phyloP scores from a whole-genome alignment of 2,329 filamentous ascomycete species.

The Fusarium luffae region DNA sequence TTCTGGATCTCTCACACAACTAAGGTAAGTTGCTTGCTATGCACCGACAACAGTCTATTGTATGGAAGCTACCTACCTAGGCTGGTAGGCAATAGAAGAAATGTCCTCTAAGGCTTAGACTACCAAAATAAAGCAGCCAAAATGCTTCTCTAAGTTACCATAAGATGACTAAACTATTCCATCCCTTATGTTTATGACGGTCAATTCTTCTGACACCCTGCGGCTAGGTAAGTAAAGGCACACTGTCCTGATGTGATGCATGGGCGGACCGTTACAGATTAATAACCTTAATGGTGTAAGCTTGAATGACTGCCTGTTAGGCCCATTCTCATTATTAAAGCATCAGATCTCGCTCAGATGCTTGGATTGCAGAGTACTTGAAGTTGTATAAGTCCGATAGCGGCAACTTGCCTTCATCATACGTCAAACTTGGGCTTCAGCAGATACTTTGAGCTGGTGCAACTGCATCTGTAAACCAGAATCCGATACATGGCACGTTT shows the following conservation, averaged over 20 bases:
- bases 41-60: not conserved
- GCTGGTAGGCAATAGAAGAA: no score
- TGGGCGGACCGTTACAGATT: not conserved
- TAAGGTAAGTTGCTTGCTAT: not conserved
- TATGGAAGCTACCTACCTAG: not conserved
- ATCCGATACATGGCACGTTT: not conserved
- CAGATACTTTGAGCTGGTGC: not conserved
- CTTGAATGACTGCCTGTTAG: not conserved
- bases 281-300: conserved; percentile 12
- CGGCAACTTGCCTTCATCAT: not conserved
- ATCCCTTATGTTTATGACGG: no score
- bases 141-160: no score
- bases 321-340: not conserved
- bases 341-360: not conserved
- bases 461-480: not conserved
- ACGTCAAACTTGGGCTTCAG: not conserved
- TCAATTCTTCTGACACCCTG: no score
- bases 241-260: not conserved
- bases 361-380: not conserved
- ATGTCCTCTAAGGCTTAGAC: no score
- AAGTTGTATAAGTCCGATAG: not conserved
- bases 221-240: not conserved
- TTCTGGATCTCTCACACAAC: conserved; percentile 5
- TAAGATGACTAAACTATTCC: no score
- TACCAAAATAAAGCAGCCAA: no score